phyloP scores from a whole-genome alignment of 2,329 filamentous ascomycete genomes.

The Zasmidium cellare region DNA sequence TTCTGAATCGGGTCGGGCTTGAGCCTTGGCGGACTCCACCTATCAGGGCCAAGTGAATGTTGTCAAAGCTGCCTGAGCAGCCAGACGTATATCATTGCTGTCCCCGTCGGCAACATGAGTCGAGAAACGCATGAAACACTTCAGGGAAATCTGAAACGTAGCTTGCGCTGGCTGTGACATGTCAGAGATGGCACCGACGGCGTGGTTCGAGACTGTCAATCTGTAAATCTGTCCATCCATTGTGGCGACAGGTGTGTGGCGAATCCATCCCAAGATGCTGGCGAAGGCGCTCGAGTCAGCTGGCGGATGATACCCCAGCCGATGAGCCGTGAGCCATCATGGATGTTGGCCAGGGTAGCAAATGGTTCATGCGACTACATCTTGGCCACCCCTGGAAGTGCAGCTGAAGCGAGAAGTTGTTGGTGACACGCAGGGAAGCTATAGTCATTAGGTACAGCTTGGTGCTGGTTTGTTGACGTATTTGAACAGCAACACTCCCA shows the following conservation, averaged over 20 bases:
- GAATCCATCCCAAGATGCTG: neutral
- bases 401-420: neutral
- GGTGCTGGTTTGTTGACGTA: too few species aligned
- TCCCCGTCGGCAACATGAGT: neutral
- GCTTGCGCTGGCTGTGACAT: neutral
- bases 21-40: neutral
- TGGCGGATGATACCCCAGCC: neutral
- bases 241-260: neutral
- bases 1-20: neutral
- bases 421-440: neutral
- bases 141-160: conserved; percentile 4
- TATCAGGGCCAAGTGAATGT: neutral
- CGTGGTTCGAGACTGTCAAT: neutral
- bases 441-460: neutral
- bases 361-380: conserved; percentile 3
- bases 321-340: neutral
- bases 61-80: neutral
- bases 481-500: too few species aligned
- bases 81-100: neutral
- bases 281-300: neutral
- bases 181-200: conserved; percentile 1
- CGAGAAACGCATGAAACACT: conserved; percentile 7
- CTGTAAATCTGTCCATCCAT: neutral
- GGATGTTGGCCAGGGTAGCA: conserved; percentile 1
- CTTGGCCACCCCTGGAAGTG: neutral